Evolutionary conservation across 129 eudicot genomes (phyloP), one percentile per base, ranked within the genome.

Genomic region (Sambucus nigra): DNA sequence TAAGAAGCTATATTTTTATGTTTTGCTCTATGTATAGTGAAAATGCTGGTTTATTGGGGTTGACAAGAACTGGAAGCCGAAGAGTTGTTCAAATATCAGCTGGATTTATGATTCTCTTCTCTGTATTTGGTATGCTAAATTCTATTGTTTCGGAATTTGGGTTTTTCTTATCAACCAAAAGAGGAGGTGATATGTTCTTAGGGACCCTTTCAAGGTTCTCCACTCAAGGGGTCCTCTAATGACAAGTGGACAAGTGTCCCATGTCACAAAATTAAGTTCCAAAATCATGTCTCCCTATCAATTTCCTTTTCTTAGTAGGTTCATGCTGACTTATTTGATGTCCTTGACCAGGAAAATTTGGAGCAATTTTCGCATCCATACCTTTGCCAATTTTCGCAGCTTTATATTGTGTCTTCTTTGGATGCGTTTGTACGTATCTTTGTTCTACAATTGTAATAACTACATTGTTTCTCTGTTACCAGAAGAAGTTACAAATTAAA

Each of bases 351-450:
- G 92, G 92, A 18, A 86, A 86, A 51, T 72, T 86, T 47, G 95
- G 92, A 46, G 92, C 87, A 4, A 7, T 86, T 51, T 86, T 86
- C 8, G 95, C 87, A 28, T 73, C 95, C 4, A 81, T 86, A 46
- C 95, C 95, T 20, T 46, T 63, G 68, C 70, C 92, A 19, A 78
- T 81, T 25, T 53, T 60, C 51, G 87, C 81, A 19, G 92, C 87
- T 39, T 41, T 77, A 20, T 78, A 81, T 58, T 86, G 95, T 39
- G 44, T 81, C 47, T 69, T 76, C 70, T 72, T 70, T 25, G 95
- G 84, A 32, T 81, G 71, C 20, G 79, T 81, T 12, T 75, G 95
- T 86, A 73, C 12, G 95, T 57, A 57, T 14, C 45, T 16, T 32
- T 10, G 22, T 25, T 39, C 31, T 39, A n/a, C 35, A 32, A 18